phyloP scores from a whole-genome alignment of 192 early-diverging fungal species.

The Coemansia reversa region DNA sequence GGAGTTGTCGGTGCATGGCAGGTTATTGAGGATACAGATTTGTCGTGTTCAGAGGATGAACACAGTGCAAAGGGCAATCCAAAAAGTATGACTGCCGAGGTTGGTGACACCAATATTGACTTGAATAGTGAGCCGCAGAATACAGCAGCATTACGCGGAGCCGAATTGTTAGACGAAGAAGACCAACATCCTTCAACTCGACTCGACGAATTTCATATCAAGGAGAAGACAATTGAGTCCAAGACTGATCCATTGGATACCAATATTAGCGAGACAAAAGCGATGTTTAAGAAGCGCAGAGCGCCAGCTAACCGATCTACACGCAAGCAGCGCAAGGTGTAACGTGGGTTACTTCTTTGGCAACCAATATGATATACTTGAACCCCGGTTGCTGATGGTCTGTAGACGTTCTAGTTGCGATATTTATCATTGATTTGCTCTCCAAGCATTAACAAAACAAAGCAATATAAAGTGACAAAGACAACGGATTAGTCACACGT shows the following conservation, averaged over 20 bases:
- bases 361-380: too few relatives aligned
- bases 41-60: background rate
- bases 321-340: conserved; percentile 34
- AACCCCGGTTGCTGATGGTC: too few relatives aligned
- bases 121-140: background rate
- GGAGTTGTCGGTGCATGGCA: conserved; percentile 48
- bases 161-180: conserved; percentile 35
- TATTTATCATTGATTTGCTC: background rate
- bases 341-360: background rate
- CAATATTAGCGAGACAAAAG: background rate
- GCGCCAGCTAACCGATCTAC: conserved; percentile 22
- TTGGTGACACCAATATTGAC: too few relatives aligned
- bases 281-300: conserved; percentile 46
- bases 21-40: conserved; percentile 30
- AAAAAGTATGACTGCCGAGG: too few relatives aligned
- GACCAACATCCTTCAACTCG: conserved; percentile 10
- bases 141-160: conserved; percentile 20
- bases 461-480: too few relatives aligned
- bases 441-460: background rate
- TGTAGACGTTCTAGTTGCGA: too few relatives aligned
- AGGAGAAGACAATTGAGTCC: conserved; percentile 27
- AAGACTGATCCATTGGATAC: background rate
- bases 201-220: conserved; percentile 30
- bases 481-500: too few relatives aligned
- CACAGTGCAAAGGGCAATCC: background rate